Evolutionary conservation across 257 asterid genomes (phyloP), one percentile per base, ranked within the genome.

Genomic region (Scutellaria galericulata): DNA sequence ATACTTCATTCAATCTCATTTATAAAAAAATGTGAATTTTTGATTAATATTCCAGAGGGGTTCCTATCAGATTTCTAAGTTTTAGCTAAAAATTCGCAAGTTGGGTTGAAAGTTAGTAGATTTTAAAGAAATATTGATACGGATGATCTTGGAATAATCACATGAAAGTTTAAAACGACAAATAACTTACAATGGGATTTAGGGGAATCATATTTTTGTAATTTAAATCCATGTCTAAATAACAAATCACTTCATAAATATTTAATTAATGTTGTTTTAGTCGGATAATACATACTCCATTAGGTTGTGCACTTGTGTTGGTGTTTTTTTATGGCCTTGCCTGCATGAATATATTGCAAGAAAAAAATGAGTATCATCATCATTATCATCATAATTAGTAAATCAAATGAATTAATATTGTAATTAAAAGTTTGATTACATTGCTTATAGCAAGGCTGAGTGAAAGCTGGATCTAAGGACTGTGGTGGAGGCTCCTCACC

Each of bases 401-500:
- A 31, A 31, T 31, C 5, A 31, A 31, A 31, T 31, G 37, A 31
- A 31, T 31, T 48, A 5, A 68, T 40, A 7, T 8, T 7, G 45
- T 46, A 9, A 27, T 65, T 18, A n/a, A 13, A 44, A 59, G 35
- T 31, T 22, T 50, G 47, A 0, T 77, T 86, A 91, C 99, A 94
- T 60, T 80, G 86, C 76, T 86, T 85, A 80, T 77, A 95, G 80
- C 99, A 95, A 14, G 98, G 98, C 70, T 87, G 92, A 5, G 68
- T 4, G 78, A 87, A 83, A 51, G 94, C 96, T 54, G 96, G 96
- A 77, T 92, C 99, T 45, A 75, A 47, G 7, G 81, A 55, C 75
- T 80, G 79, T 20, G 84, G 70, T 9, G 93, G 97, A 68, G 99
- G 92, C 53, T 87, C 95, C 79, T 81, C 82, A 9, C 99, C 99